Evolutionary conservation across 148 eudicot species (phyloP).

Genomic region (Nepenthes mirabilis): DNA sequence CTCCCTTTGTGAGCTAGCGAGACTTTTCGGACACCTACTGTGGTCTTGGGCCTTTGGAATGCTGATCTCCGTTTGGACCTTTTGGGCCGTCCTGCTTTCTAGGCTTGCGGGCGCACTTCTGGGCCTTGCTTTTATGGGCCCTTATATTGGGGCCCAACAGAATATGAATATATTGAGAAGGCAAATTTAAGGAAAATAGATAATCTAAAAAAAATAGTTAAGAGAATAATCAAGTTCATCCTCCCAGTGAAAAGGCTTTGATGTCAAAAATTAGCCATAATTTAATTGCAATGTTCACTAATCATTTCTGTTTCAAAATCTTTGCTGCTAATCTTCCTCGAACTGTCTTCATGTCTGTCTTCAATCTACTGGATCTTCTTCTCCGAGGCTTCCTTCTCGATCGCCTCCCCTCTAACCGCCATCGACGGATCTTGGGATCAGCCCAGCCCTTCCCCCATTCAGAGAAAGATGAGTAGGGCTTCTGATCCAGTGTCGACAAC

Average conservation of each 20-base stretch:
- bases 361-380: constrained; percentile 16
- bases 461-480: constrained; percentile 38
- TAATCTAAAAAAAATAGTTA: no score
- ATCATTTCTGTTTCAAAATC: constrained; percentile 33
- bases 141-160: no score
- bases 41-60: no score
- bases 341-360: constrained; percentile 26
- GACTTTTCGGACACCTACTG: no score
- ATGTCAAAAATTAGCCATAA: background rate
- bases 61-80: no score
- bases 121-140: no score
- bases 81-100: no score
- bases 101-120: no score
- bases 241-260: no score
- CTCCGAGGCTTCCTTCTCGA: constrained; percentile 19
- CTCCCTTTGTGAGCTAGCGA: no score
- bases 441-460: constrained; percentile 95
- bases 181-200: no score
- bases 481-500: constrained; percentile 4
- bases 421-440: constrained; percentile 72
- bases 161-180: no score
- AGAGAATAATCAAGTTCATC: background rate
- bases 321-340: constrained; percentile 56
- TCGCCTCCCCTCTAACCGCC: constrained; percentile 27
- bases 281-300: background rate